Evolutionary conservation across 495 filamentous ascomycete species (phyloP).

Genomic region (Jackrogersella minutella): DNA sequence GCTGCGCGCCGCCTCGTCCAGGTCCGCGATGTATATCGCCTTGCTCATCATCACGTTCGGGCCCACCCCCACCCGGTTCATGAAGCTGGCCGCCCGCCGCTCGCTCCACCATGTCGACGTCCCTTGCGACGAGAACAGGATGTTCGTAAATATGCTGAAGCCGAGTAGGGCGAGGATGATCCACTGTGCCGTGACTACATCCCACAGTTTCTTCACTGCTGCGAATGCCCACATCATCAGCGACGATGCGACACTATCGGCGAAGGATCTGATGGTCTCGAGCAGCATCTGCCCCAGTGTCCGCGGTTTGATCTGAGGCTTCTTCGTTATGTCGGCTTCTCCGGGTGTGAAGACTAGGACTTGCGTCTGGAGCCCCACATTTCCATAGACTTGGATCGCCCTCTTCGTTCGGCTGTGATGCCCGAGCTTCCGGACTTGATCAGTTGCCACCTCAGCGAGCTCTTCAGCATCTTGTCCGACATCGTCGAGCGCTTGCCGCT

Average conservation of each 20-base stretch:
- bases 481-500: conserved; percentile 81
- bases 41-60: conserved; percentile 83
- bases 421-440: conserved; percentile 85
- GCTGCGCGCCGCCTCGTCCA: conserved; percentile 71
- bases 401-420: conserved; percentile 86
- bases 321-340: conserved; percentile 49
- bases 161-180: conserved; percentile 74
- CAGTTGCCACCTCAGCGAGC: conserved; percentile 82
- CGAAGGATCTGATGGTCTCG: conserved; percentile 71
- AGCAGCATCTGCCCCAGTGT: conserved; percentile 72
- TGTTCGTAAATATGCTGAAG: conserved; percentile 72
- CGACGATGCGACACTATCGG: conserved; percentile 73
- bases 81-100: conserved; percentile 77
- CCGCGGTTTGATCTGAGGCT: conserved; percentile 69
- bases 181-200: conserved; percentile 75
- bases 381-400: conserved; percentile 88
- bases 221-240: conserved; percentile 78
- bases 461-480: conserved; percentile 84
- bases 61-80: conserved; percentile 79
- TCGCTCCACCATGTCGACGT: conserved; percentile 85
- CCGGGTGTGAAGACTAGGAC: conserved; percentile 68
- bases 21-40: conserved; percentile 81
- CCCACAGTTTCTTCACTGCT: conserved; percentile 68
- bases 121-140: conserved; percentile 72
- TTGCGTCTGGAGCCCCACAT: conserved; percentile 76